Percentiles rank a stretch among this genome's conserved stretches.
These are phyloP conservation scores for Boeremia exigua DNA, from an alignment of 2,329 filamentous ascomycete species.

Conservation along the genomic window DNA sequence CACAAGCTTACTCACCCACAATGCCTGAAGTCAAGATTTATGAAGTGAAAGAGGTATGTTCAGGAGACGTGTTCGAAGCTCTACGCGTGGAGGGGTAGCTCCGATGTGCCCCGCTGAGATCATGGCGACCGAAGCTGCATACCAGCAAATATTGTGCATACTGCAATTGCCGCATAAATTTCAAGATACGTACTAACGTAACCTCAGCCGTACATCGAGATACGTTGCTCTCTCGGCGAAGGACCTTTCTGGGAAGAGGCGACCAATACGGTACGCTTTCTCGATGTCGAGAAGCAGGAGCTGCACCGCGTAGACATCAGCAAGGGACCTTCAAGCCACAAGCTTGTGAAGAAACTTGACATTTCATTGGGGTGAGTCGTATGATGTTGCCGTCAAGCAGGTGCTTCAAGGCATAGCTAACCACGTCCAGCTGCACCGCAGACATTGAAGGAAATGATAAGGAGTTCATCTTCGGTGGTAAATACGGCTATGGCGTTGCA, in stretches of 20 bases:
- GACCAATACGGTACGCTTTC: slow-evolving; percentile 72
- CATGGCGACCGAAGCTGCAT: slow-evolving; percentile 12
- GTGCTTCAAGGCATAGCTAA: neutral
- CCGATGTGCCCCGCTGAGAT: slow-evolving; percentile 30
- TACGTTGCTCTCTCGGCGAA: slow-evolving; percentile 73
- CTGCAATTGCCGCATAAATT: neutral
- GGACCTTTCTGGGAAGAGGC: slow-evolving; percentile 74
- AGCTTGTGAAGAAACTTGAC: slow-evolving; percentile 61
- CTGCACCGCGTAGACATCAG: slow-evolving; percentile 73
- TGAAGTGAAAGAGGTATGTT: slow-evolving; percentile 46
- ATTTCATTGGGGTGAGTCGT: slow-evolving; percentile 58
- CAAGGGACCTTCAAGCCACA: slow-evolving; percentile 65
- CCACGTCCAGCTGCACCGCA: slow-evolving; percentile 61
- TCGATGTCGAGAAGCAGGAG: slow-evolving; percentile 81
- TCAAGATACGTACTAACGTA: slow-evolving; percentile 12
- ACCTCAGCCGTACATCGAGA: slow-evolving; percentile 60
- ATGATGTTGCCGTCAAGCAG: neutral
- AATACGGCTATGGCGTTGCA: slow-evolving; percentile 80
- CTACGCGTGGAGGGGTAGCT: slow-evolving; percentile 34
- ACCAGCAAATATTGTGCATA: neutral
- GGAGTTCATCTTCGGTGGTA: slow-evolving; percentile 78
- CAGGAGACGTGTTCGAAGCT: neutral
- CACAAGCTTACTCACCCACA: slow-evolving; percentile 18
- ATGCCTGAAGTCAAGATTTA: slow-evolving; percentile 45
- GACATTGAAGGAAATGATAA: slow-evolving; percentile 74